A percentile compares a stretch with the other conserved stretches of the same genome.
phyloP scores from a whole-genome alignment of 495 filamentous ascomycete genomes.

The Penicillium daleae region DNA sequence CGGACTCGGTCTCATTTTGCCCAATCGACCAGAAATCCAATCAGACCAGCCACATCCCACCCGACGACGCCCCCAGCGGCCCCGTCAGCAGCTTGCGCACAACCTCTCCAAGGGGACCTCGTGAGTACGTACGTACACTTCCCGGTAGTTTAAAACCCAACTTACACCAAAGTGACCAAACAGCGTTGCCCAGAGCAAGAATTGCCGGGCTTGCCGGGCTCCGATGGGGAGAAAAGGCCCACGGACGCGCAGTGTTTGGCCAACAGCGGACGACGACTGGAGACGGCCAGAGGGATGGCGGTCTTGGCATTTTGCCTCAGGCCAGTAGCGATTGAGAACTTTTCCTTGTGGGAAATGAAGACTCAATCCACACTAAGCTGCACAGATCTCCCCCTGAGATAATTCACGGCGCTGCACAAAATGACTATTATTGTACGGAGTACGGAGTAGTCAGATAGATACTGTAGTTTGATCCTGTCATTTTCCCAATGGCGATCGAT shows the following conservation, averaged over 20 bases:
- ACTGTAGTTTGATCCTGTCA: neutral
- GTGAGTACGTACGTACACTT: neutral
- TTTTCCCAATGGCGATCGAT: neutral
- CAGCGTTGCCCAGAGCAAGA: neutral
- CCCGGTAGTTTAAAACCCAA: neutral
- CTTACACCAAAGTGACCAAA: too few species aligned
- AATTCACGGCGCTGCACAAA: too few species aligned
- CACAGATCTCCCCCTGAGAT: neutral
- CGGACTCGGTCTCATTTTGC: conserved; percentile 17
- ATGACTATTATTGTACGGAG: too few species aligned
- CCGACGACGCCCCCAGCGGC: neutral
- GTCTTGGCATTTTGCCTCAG: conserved; percentile 19
- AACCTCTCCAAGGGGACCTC: neutral
- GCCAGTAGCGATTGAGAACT: neutral
- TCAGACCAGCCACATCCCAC: conserved; percentile 6
- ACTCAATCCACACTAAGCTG: neutral
- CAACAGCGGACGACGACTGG: conserved; percentile 12
- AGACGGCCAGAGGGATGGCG: neutral
- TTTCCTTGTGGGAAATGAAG: conserved; percentile 7
- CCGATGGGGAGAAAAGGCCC: neutral
- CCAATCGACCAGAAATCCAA: neutral
- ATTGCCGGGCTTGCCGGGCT: conserved; percentile 1
- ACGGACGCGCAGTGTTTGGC: conserved; percentile 1
- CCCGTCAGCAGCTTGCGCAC: conserved; percentile 8
- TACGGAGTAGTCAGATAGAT: too few species aligned